Conservation (phyloP, 257 asterid species). For the Rubia yunnanensis region DNA sequence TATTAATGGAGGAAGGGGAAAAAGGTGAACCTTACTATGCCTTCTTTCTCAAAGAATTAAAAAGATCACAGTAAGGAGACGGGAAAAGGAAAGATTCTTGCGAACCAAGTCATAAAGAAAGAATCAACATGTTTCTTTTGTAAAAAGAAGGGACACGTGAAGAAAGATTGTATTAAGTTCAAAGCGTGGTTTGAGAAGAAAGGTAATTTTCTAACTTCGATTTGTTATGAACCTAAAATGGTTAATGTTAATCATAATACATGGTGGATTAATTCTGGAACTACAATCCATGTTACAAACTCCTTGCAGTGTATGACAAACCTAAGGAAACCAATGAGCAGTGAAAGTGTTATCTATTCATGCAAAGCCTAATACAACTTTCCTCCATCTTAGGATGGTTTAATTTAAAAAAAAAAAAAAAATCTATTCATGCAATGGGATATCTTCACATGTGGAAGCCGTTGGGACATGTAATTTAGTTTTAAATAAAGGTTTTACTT, state of each 20-base stretch:
- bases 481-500: not conserved
- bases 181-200: not conserved
- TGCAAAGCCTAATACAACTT: no score
- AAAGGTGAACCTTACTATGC: no score
- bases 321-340: no score
- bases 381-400: no score
- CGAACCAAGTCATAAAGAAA: not conserved
- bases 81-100: not conserved
- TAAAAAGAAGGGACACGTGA: not conserved
- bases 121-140: not conserved
- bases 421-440: not conserved
- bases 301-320: no score
- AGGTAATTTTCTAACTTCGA: not conserved
- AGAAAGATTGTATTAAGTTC: not conserved
- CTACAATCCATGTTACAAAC: no score
- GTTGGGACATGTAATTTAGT: not conserved
- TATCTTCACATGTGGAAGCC: not conserved
- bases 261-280: no score
- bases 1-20: no score
- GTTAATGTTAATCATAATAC: not conserved
- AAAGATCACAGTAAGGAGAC: not conserved
- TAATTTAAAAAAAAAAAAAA: no score
- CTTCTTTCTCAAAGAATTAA: no score
- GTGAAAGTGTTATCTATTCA: no score
- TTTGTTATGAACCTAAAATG: not conserved